Evolutionary conservation across 169 alveolate genomes (phyloP).

Genomic region (Condylostoma magnum): DNA sequence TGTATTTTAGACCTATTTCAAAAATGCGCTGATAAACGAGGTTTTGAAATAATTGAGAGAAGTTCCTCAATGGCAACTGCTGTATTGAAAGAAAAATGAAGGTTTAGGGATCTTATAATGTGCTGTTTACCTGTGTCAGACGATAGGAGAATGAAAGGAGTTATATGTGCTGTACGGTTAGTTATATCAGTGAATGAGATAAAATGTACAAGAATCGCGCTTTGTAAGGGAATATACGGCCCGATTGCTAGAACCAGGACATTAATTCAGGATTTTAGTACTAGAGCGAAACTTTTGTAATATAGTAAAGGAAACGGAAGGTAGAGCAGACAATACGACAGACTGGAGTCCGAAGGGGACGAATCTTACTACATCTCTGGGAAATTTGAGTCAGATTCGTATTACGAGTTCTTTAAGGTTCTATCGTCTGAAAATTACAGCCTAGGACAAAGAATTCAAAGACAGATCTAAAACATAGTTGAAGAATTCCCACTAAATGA

Average conservation of each 20-base stretch:
- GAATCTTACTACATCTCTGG: conserved; percentile 19
- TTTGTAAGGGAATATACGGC: conserved; percentile 23
- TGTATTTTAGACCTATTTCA: conserved; percentile 15
- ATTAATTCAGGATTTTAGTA: background rate
- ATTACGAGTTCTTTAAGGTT: conserved; percentile 57
- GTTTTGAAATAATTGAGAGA: conserved; percentile 11
- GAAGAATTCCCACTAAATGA: conserved; percentile 30
- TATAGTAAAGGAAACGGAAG: background rate
- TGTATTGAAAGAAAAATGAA: conserved; percentile 8
- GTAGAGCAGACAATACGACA: background rate
- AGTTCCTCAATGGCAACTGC: conserved; percentile 5
- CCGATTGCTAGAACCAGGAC: background rate
- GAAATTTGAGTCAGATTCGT: conserved; percentile 31
- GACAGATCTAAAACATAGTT: conserved; percentile 33
- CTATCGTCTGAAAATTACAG: conserved; percentile 54
- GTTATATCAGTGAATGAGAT: background rate
- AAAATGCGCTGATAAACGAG: background rate
- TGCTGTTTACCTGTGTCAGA: conserved; percentile 25
- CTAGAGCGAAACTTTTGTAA: background rate
- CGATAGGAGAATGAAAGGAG: background rate
- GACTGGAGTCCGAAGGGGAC: conserved; percentile 22
- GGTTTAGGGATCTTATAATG: conserved; percentile 1
- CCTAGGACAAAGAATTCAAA: conserved; percentile 43
- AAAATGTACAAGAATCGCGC: background rate
- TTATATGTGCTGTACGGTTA: background rate